A percentile compares a stretch with the other conserved stretches of the same genome.
These are phyloP conservation scores for Amanita pallidorosea DNA, from an alignment of 768 basidiomycete species.

Conservation along the genomic window DNA sequence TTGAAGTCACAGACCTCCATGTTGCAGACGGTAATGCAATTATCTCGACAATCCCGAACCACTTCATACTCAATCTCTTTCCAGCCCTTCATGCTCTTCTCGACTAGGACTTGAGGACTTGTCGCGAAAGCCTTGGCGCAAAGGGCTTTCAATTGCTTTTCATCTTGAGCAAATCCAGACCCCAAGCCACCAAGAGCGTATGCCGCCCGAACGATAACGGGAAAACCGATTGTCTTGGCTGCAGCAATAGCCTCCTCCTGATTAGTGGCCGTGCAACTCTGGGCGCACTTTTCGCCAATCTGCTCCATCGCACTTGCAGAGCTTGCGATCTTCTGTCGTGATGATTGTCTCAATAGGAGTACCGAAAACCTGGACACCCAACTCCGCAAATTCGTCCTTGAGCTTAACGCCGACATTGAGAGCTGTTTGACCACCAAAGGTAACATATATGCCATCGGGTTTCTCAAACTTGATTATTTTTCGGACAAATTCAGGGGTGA, in stretches of 20 bases:
- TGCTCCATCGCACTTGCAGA: constrained; percentile 86
- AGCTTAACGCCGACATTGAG: constrained; percentile 95
- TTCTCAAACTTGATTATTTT: constrained; percentile 99
- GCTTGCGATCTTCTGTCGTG: constrained; percentile 90
- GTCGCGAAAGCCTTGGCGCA: constrained; percentile 96
- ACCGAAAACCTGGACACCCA: constrained; percentile 90
- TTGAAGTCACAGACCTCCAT: constrained; percentile 77
- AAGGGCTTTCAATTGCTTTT: constrained; percentile 76
- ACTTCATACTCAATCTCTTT: constrained; percentile 99
- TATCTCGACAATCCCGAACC: constrained; percentile 93
- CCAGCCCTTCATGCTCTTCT: constrained; percentile 99
- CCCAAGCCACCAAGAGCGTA: constrained; percentile 95
- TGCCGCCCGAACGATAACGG: constrained; percentile 93
- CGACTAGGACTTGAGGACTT: constrained; percentile 96
- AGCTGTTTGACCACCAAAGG: constrained; percentile 97
- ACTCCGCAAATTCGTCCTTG: constrained; percentile 86
- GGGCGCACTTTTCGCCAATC: constrained; percentile 92
- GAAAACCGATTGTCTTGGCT: constrained; percentile 80
- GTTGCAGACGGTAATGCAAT: constrained; percentile 99
- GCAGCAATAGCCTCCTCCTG: constrained; percentile 76
- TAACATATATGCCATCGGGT: constrained; percentile 97
- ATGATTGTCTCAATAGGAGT: constrained; percentile 97
- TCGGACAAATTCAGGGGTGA: constrained; percentile 94
- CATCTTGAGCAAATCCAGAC: constrained; percentile 92
- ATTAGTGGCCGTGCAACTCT: constrained; percentile 82